These are phyloP conservation scores for Penicillium verrucosum DNA, from an alignment of 2,329 filamentous ascomycete species.

Conservation along the genomic window DNA sequence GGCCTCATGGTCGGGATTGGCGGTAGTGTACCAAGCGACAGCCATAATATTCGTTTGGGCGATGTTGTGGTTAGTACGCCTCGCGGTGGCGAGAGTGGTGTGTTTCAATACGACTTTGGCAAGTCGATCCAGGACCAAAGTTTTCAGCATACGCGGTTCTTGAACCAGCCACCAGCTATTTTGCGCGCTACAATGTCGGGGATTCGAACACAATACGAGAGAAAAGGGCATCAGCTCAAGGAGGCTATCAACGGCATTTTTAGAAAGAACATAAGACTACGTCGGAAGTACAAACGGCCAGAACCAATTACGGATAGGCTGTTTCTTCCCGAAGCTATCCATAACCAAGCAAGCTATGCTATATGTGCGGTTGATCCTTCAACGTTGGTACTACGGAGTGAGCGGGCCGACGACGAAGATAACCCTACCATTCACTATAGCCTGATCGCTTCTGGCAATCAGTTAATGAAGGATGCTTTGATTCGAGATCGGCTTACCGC, in stretches of 20 bases:
- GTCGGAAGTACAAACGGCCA: background rate
- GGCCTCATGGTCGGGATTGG: slow-evolving; percentile 27
- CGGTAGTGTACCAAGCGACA: slow-evolving; percentile 25
- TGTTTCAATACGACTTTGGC: slow-evolving; percentile 22
- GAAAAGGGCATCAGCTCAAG: background rate
- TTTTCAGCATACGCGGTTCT: background rate
- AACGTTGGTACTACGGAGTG: no score
- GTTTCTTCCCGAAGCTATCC: no score
- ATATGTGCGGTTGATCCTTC: no score
- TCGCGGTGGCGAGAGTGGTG: background rate
- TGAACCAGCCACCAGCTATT: background rate
- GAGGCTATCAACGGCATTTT: background rate
- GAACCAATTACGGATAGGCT: background rate
- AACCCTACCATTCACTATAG: background rate
- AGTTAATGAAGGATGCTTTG: background rate
- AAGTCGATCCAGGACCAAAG: slow-evolving; percentile 1
- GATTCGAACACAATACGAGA: background rate
- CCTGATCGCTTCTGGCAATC: background rate
- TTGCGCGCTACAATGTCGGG: background rate
- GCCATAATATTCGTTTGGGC: slow-evolving; percentile 27
- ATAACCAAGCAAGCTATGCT: no score
- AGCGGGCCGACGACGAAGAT: background rate
- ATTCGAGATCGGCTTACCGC: background rate
- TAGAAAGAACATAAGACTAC: no score
- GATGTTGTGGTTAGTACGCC: slow-evolving; percentile 8